Evolutionary conservation across 2,329 filamentous ascomycete species (phyloP).

Genomic region (Trichoderma sp.): DNA sequence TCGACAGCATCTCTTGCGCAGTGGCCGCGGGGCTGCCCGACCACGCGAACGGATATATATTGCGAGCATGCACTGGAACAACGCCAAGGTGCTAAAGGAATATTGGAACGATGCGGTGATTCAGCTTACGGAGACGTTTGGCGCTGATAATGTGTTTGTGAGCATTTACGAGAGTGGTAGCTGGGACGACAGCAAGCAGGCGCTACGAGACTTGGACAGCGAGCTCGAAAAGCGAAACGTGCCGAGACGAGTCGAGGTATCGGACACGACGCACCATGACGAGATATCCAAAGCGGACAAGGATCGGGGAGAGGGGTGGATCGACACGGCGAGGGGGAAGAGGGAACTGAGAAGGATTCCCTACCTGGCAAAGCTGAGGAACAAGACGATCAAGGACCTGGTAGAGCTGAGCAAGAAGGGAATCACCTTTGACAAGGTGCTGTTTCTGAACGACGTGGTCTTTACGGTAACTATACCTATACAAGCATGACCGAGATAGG

Average conservation of each 20-base stretch:
- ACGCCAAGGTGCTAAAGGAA: slow-evolving; percentile 54
- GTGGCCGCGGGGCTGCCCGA: slow-evolving; percentile 22
- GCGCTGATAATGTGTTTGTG: slow-evolving; percentile 63
- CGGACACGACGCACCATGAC: slow-evolving; percentile 56
- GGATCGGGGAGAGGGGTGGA: slow-evolving; percentile 60
- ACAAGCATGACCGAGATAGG: neutral
- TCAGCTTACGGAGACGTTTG: slow-evolving; percentile 53
- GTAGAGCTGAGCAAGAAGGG: slow-evolving; percentile 48
- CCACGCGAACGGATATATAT: slow-evolving; percentile 57
- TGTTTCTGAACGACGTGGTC: slow-evolving; percentile 63
- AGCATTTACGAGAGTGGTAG: slow-evolving; percentile 67
- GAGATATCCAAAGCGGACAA: slow-evolving; percentile 45
- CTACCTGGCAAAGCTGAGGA: slow-evolving; percentile 62
- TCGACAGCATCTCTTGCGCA: slow-evolving; percentile 22
- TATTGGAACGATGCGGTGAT: slow-evolving; percentile 63
- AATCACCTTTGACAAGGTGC: slow-evolving; percentile 52
- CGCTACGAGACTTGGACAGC: slow-evolving; percentile 54
- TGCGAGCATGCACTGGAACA: slow-evolving; percentile 67
- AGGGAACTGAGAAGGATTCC: slow-evolving; percentile 64
- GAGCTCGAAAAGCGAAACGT: slow-evolving; percentile 53
- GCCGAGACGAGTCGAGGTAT: slow-evolving; percentile 52
- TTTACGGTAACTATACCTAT: slow-evolving; percentile 45
- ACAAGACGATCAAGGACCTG: slow-evolving; percentile 60
- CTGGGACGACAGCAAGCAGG: slow-evolving; percentile 64
- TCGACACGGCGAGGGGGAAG: slow-evolving; percentile 52